phyloP scores from a whole-genome alignment of 805 yeast species.

The Teunomyces panamensis region DNA sequence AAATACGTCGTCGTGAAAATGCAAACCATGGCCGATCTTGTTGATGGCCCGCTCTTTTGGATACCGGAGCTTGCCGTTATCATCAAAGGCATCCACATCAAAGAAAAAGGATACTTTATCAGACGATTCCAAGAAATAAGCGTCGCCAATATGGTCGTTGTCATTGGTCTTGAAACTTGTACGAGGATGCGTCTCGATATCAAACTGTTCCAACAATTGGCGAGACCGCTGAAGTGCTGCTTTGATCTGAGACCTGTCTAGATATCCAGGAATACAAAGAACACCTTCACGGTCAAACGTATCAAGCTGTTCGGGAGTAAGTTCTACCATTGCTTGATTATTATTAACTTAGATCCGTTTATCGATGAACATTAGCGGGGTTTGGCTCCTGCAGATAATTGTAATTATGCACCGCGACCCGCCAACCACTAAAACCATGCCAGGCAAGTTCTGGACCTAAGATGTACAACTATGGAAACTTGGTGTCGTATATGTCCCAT shows the following conservation, averaged over 20 bases:
- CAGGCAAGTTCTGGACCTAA: too few relatives aligned
- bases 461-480: too few relatives aligned
- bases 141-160: conserved; percentile 66
- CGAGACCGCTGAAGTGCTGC: conserved; percentile 43
- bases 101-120: conserved; percentile 69
- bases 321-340: conserved; percentile 9
- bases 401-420: too few relatives aligned
- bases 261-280: conserved; percentile 55
- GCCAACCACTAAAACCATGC: too few relatives aligned
- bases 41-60: conserved; percentile 61
- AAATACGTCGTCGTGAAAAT: conserved; percentile 52
- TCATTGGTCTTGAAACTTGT: conserved; percentile 66
- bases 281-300: conserved; percentile 57
- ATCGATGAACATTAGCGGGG: too few relatives aligned
- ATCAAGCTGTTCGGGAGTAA: conserved; percentile 49
- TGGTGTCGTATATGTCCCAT: too few relatives aligned
- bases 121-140: conserved; percentile 65
- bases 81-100: conserved; percentile 66
- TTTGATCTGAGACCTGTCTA: conserved; percentile 40
- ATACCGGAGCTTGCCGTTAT: conserved; percentile 46
- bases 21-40: conserved; percentile 79
- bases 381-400: too few relatives aligned
- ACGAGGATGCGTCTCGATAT: conserved; percentile 57
- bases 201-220: conserved; percentile 46
- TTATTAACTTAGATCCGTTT: too few relatives aligned